These are phyloP conservation scores for Casuarina glauca DNA, from an alignment of 306 rosid genomes.

Conservation along the genomic window DNA sequence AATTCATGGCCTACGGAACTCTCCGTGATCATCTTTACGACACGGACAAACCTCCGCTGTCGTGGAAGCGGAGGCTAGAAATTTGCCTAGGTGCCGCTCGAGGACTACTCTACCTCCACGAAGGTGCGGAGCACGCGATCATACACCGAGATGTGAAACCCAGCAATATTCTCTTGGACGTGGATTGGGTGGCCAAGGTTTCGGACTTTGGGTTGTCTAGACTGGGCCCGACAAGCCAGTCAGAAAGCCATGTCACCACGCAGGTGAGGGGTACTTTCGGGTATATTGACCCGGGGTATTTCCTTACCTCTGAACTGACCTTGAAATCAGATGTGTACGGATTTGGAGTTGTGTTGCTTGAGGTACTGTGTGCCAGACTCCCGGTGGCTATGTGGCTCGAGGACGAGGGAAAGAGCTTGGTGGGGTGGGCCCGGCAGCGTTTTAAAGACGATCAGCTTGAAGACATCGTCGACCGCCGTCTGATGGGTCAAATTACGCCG, in stretches of 20 bases:
- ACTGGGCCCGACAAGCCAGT: background rate
- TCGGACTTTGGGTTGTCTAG: constrained; percentile 3
- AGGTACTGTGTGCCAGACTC: background rate
- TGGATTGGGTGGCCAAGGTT: background rate
- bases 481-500: background rate
- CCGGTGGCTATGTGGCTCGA: constrained; percentile 7
- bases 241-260: background rate
- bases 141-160: constrained; percentile 2
- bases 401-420: constrained; percentile 10
- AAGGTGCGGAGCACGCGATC: background rate
- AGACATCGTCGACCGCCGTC: background rate
- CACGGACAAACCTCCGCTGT: background rate
- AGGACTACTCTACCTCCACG: background rate
- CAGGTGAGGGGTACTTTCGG: background rate
- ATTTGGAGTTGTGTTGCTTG: constrained; percentile 1
- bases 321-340: background rate
- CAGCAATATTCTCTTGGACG: background rate
- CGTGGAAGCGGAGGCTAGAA: background rate
- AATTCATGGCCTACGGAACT: background rate
- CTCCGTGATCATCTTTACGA: background rate
- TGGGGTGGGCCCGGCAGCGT: background rate
- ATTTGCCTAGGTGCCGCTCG: background rate
- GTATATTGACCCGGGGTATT: background rate
- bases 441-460: background rate
- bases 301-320: background rate